Base-by-base conservation (phyloP, 2,329 filamentous ascomycete species). In the Botrytis deweyae region DNA sequence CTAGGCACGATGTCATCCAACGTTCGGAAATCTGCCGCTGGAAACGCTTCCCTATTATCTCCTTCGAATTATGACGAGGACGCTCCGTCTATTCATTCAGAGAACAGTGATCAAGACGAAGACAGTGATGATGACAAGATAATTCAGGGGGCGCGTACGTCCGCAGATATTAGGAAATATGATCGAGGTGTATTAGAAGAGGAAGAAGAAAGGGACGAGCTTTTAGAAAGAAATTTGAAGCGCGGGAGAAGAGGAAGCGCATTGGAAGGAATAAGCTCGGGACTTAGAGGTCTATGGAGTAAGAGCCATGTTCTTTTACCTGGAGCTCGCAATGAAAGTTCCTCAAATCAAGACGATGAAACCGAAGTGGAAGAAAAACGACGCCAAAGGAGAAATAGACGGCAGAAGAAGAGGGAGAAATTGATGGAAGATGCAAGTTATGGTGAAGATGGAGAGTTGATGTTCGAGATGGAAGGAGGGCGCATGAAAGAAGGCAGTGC, bases 381-480 rank as follows among this genome's bases (percentile, higher is more conserved):
- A 76, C 85, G 85, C 73, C 82, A 84, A 63, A 84, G 88, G 79
- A 85, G 86, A 73, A 82, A 84, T 61, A 84, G 88, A 80, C 79
- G 80, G 74, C 79, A 80, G 29, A 73, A 85, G 78, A 89, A 88
- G 82, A 86, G 84, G 83, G 86, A 87, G 75, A 85, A 83, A 76
- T 81, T 88, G 80, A 82, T 86, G 78, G 84, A 85, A 72, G 84
- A 87, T 70, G 88, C 88, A 6, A 84, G 84, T 40, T 82, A 89
- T 75, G 90, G 90, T 72, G 92, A 93, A 80, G 89, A 93, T 77
- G 91, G 91, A 55, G 89, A 91, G 81, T 85, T 97, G 79, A 93
- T 97, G 91, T 95, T 93, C 81, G 93, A 96, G 83, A 93, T 75
- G 92, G 95, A 98, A 82, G 92, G 94, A 80, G 93, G 94, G 1